Conservation (phyloP, 1,139 yeast genomes). For the Taphrina deformans region DNA sequence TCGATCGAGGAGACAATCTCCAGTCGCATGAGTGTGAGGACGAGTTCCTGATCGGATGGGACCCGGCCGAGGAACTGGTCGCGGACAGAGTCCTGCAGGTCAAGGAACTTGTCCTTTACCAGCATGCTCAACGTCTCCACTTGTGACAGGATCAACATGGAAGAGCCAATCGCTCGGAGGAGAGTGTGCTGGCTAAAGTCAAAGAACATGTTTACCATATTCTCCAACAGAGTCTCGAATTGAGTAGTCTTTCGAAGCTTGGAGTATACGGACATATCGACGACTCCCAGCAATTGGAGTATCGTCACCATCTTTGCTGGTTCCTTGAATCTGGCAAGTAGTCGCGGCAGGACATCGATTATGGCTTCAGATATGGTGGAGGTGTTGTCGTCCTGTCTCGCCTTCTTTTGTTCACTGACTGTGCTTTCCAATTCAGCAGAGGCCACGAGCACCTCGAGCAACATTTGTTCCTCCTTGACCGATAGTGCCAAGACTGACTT, state of each 20-base stretch:
- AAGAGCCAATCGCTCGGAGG: conserved; percentile 33
- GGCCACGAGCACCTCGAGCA: conserved; percentile 44
- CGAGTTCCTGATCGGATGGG: conserved; percentile 7
- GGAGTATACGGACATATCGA: conserved; percentile 41
- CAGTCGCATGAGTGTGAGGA: conserved; percentile 8
- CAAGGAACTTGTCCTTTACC: conserved; percentile 35
- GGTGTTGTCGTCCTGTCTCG: not conserved
- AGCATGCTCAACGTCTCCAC: conserved; percentile 35
- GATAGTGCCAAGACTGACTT: conserved; percentile 38
- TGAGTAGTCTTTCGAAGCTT: conserved; percentile 42
- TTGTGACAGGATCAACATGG: conserved; percentile 35
- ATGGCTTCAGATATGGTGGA: conserved; percentile 36
- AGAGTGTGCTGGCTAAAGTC: conserved; percentile 35
- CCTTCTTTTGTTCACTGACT: not conserved
- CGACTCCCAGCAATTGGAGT: conserved; percentile 39
- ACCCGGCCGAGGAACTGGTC: conserved; percentile 28
- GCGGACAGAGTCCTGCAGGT: conserved; percentile 37
- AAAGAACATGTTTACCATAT: conserved; percentile 41
- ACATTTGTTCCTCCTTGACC: conserved; percentile 41
- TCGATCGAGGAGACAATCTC: conserved; percentile 31
- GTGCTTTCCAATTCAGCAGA: conserved; percentile 40
- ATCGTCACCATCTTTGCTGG: conserved; percentile 42
- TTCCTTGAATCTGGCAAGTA: conserved; percentile 42
- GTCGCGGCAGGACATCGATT: conserved; percentile 40
- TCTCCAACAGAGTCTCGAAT: conserved; percentile 40